These are phyloP conservation scores for Carex littledalei DNA, from an alignment of 176 grass and related monocot species.

Conservation along the genomic window DNA sequence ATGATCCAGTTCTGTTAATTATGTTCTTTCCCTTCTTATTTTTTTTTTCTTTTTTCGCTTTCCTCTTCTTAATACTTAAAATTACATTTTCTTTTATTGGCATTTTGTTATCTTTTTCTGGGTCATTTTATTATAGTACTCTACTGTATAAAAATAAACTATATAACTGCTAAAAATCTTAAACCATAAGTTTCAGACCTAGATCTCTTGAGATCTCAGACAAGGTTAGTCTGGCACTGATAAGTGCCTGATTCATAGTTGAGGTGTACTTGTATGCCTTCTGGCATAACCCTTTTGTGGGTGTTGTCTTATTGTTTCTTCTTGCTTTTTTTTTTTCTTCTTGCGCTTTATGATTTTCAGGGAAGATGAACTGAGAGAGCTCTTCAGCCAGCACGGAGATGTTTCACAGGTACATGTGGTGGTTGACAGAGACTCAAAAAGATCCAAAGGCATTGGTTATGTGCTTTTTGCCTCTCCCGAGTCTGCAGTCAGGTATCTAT, in stretches of 20 bases:
- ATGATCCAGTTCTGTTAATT: neutral
- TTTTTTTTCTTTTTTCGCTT: too few relatives aligned
- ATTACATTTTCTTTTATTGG: neutral
- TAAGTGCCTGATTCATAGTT: neutral
- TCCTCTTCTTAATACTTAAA: neutral
- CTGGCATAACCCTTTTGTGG: neutral
- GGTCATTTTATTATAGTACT: neutral
- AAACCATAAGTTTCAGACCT: neutral
- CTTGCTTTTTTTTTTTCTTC: constrained; percentile 20
- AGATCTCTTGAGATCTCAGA: neutral
- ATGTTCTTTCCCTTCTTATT: neutral
- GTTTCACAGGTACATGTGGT: constrained; percentile 78
- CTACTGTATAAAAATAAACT: neutral
- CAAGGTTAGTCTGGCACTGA: neutral
- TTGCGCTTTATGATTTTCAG: constrained; percentile 32
- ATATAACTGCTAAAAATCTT: neutral
- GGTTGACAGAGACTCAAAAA: constrained; percentile 73
- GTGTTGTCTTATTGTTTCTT: constrained; percentile 15
- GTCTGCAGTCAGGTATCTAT: constrained; percentile 74
- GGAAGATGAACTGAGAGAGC: constrained; percentile 77
- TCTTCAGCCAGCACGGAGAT: constrained; percentile 69
- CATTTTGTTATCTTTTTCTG: neutral
- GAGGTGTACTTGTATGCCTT: neutral
- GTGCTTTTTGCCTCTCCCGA: constrained; percentile 81
- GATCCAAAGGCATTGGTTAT: constrained; percentile 79